A percentile compares a stretch with the other conserved stretches of the same genome.
Evolutionary conservation across 352 stramenopile species (phyloP).

Genomic region (Hyaloperonospora arabidopsidis): DNA sequence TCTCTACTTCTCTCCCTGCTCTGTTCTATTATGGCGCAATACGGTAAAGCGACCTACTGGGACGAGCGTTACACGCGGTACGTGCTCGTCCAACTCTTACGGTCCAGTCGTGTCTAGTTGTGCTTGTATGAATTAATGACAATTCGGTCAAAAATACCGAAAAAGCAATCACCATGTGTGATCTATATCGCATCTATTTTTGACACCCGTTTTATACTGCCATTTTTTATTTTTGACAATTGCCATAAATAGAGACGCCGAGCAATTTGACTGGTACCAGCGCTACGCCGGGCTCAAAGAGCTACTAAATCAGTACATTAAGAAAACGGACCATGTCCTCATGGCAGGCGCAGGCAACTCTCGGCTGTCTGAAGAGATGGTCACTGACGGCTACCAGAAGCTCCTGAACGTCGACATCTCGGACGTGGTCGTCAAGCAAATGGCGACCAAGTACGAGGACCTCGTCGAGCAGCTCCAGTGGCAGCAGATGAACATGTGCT

Average conservation of each 20-base stretch:
- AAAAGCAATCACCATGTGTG: background rate
- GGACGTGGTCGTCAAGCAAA: constrained; percentile 91
- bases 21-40: constrained; percentile 60
- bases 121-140: background rate
- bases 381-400: constrained; percentile 91
- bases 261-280: constrained; percentile 93
- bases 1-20: background rate
- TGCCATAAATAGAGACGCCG: constrained; percentile 59
- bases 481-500: constrained; percentile 93
- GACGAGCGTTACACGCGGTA: constrained; percentile 92
- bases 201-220: background rate
- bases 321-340: constrained; percentile 90
- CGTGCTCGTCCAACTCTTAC: constrained; percentile 8
- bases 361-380: constrained; percentile 92
- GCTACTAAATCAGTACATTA: constrained; percentile 86
- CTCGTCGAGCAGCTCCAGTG: constrained; percentile 86
- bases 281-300: constrained; percentile 88
- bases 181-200: background rate
- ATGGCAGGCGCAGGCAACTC: constrained; percentile 92
- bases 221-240: constrained; percentile 4
- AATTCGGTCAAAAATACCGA: background rate
- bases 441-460: constrained; percentile 90
- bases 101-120: background rate
- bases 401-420: constrained; percentile 95
- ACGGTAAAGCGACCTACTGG: constrained; percentile 91